Evolutionary conservation across 306 rosid species (phyloP).

Genomic region (Senna tora): DNA sequence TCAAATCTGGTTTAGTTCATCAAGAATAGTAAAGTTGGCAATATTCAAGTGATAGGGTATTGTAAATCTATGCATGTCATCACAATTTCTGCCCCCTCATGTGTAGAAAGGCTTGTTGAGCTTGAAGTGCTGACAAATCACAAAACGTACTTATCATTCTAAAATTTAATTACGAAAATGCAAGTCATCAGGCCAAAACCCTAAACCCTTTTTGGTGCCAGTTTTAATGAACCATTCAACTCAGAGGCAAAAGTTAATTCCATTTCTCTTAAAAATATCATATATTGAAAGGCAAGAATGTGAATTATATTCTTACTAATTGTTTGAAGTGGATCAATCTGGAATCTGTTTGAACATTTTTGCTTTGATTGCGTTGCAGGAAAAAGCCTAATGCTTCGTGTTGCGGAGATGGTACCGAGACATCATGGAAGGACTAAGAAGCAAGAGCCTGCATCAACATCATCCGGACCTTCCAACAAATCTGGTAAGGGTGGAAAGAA

Average conservation of each 20-base stretch:
- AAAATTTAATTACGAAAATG: no score
- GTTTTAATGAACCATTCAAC: background rate
- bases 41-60: background rate
- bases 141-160: no score
- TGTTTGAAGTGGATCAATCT: background rate
- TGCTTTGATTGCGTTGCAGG: conserved; percentile 49
- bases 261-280: background rate
- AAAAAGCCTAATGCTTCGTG: conserved; percentile 62
- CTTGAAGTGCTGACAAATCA: conserved; percentile 10
- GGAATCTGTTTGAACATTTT: background rate
- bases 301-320: background rate
- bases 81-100: no score
- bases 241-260: background rate
- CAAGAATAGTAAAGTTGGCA: conserved; percentile 11
- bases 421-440: conserved; percentile 88
- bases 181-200: background rate
- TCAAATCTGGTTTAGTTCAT: conserved; percentile 1
- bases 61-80: background rate
- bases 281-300: background rate
- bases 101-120: background rate
- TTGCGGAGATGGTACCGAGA: conserved; percentile 81
- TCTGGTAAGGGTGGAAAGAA: conserved; percentile 76
- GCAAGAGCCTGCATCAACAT: conserved; percentile 63
- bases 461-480: conserved; percentile 71
- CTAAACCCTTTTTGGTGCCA: background rate